Evolutionary conservation across 2,329 filamentous ascomycete species (phyloP).

Genomic region (Ramichloridium luteum): DNA sequence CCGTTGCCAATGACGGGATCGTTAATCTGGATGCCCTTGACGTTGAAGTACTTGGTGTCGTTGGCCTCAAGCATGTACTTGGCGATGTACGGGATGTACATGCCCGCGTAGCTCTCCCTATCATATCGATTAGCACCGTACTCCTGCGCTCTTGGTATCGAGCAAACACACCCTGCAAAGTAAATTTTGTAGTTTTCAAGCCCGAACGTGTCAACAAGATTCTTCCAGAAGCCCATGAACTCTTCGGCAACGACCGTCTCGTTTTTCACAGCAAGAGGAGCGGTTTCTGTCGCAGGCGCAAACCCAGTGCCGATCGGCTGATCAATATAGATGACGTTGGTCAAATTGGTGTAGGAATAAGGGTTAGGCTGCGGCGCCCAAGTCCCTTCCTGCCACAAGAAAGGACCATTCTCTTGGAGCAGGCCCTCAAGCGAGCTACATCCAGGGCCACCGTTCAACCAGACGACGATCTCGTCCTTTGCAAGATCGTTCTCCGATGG

Average conservation of each 20-base stretch:
- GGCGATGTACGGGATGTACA: constrained; percentile 26
- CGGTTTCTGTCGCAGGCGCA: constrained; percentile 30
- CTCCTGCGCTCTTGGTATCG: too few relatives aligned
- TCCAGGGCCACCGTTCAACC: constrained; percentile 24
- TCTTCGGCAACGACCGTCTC: constrained; percentile 31
- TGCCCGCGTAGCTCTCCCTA: constrained; percentile 17
- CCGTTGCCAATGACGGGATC: constrained; percentile 37
- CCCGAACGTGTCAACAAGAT: constrained; percentile 41
- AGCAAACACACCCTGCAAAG: constrained; percentile 19
- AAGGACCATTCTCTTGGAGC: constrained; percentile 15
- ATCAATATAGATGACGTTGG: constrained; percentile 60
- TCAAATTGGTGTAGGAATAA: constrained; percentile 46
- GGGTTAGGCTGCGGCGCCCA: constrained; percentile 31
- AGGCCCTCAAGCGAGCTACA: constrained; percentile 13
- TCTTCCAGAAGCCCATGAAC: constrained; percentile 36
- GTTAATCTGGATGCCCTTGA: constrained; percentile 23
- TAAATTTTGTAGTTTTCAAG: constrained; percentile 38
- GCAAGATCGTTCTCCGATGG: constrained; percentile 37
- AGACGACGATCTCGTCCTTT: constrained; percentile 39
- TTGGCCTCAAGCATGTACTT: constrained; percentile 18
- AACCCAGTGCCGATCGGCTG: constrained; percentile 39
- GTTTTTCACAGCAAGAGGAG: constrained; percentile 20
- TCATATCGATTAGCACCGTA: too few relatives aligned
- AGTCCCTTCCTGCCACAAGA: constrained; percentile 34
- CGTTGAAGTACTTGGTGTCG: constrained; percentile 22